Conservation (phyloP, 2,329 filamentous ascomycete genomes). For the Fusarium sublunatum region DNA sequence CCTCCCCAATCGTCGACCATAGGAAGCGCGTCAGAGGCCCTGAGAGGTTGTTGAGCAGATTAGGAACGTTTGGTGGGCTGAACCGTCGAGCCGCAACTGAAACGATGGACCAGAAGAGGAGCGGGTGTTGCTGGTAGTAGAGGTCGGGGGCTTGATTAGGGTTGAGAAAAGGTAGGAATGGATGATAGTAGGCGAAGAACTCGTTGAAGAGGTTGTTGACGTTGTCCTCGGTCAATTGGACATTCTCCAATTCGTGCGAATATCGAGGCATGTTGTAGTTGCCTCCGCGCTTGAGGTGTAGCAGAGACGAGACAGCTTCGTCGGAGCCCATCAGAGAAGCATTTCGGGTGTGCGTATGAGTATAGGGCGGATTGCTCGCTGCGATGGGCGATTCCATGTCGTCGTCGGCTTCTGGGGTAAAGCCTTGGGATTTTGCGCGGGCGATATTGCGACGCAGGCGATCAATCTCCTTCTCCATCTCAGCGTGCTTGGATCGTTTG, state of each 20-base stretch:
- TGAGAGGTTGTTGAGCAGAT: conserved; percentile 74
- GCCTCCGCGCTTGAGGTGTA: conserved; percentile 74
- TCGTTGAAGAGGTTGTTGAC: conserved; percentile 75
- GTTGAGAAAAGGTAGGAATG: conserved; percentile 80
- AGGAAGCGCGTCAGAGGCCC: conserved; percentile 76
- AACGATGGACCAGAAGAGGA: conserved; percentile 88
- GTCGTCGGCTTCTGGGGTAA: conserved; percentile 65
- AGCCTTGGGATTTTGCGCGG: conserved; percentile 70
- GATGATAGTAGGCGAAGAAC: conserved; percentile 81
- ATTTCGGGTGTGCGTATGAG: conserved; percentile 71
- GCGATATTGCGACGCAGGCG: conserved; percentile 71
- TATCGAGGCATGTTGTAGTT: conserved; percentile 70
- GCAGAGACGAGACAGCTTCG: conserved; percentile 73
- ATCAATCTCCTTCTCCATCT: conserved; percentile 87
- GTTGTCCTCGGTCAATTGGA: conserved; percentile 72
- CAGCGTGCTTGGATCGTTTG: conserved; percentile 84
- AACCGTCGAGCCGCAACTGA: conserved; percentile 80
- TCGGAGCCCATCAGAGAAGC: conserved; percentile 75
- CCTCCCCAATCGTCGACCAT: conserved; percentile 81
- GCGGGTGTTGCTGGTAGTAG: conserved; percentile 79
- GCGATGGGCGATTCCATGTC: conserved; percentile 70
- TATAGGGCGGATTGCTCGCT: conserved; percentile 62
- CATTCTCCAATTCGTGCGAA: conserved; percentile 70
- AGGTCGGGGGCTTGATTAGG: conserved; percentile 73
- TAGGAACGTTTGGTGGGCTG: conserved; percentile 64